Conservation (phyloP, 108 stramenopile species). For the Phaeodactylum tricornutum region DNA sequence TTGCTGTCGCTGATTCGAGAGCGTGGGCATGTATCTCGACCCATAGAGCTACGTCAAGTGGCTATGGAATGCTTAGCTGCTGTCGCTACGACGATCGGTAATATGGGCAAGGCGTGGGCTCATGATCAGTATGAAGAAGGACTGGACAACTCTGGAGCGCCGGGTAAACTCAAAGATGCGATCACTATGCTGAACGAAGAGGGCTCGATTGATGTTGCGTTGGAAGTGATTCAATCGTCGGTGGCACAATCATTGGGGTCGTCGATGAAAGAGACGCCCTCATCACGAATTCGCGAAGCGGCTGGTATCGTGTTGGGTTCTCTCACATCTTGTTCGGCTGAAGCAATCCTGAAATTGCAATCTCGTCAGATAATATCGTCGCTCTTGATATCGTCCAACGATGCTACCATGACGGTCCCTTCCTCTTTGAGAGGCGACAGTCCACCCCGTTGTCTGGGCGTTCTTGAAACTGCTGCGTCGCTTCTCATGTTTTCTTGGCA, state of each 20-base stretch:
- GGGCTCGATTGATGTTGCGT: constrained; percentile 20
- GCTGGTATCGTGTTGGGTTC: constrained; percentile 52
- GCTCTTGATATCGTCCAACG: constrained; percentile 35
- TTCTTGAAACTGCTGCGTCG: constrained; percentile 49
- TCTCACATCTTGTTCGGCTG: constrained; percentile 50
- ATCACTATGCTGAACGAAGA: constrained; percentile 33
- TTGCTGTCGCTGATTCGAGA: constrained; percentile 30
- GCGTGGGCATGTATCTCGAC: constrained; percentile 24
- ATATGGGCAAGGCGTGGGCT: constrained; percentile 36
- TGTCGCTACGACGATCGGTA: constrained; percentile 24
- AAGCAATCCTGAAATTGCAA: constrained; percentile 48
- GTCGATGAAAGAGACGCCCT: constrained; percentile 33
- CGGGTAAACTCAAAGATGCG: constrained; percentile 23
- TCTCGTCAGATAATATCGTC: constrained; percentile 41
- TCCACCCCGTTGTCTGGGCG: constrained; percentile 50
- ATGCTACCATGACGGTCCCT: constrained; percentile 32
- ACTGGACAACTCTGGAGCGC: constrained; percentile 18
- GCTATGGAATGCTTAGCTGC: constrained; percentile 57
- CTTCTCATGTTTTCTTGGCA: constrained; percentile 57
- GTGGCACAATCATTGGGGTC: constrained; percentile 46
- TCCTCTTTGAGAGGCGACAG: constrained; percentile 60
- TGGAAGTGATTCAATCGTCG: constrained; percentile 31
- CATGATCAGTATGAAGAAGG: constrained; percentile 38
- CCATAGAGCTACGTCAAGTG: constrained; percentile 28
- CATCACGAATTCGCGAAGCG: constrained; percentile 46